These are phyloP conservation scores for Bipolaris gigantea DNA, from an alignment of 2,329 filamentous ascomycete species.

Conservation along the genomic window DNA sequence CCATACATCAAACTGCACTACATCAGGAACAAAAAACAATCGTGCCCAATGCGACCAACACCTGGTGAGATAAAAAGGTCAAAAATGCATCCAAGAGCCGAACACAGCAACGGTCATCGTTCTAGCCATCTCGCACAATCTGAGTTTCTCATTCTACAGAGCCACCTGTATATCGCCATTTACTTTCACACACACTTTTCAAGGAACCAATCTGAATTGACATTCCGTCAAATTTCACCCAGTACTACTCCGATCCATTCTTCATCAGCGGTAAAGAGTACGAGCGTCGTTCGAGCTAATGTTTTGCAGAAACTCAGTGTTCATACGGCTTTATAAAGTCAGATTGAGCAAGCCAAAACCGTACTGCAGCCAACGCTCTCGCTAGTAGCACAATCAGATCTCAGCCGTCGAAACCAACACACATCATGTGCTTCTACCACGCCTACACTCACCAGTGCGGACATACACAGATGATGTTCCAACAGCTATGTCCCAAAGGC, in stretches of 20 bases:
- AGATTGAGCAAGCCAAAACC: neutral
- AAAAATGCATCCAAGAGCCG: neutral
- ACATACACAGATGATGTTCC: constrained; percentile 47
- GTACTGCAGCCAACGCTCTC: neutral
- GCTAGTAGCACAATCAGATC: neutral
- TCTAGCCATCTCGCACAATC: neutral
- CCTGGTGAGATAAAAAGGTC: constrained; percentile 1
- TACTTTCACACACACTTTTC: neutral
- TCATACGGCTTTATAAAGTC: neutral
- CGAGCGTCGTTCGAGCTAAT: neutral
- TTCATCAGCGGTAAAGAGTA: too few species aligned
- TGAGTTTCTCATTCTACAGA: neutral
- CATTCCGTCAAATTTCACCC: neutral
- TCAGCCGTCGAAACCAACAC: neutral
- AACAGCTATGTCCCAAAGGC: constrained; percentile 32
- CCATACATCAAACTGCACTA: constrained; percentile 20
- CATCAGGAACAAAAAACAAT: constrained; percentile 1
- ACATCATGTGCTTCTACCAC: constrained; percentile 53
- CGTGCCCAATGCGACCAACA: neutral
- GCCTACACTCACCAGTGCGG: constrained; percentile 52
- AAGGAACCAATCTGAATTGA: neutral
- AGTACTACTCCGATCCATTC: neutral
- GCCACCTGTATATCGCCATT: neutral
- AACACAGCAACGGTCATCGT: neutral
- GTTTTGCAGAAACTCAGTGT: too few species aligned